These are phyloP conservation scores for Centaurea solstitialis DNA, from an alignment of 129 eudicot genomes.

Conservation along the genomic window DNA sequence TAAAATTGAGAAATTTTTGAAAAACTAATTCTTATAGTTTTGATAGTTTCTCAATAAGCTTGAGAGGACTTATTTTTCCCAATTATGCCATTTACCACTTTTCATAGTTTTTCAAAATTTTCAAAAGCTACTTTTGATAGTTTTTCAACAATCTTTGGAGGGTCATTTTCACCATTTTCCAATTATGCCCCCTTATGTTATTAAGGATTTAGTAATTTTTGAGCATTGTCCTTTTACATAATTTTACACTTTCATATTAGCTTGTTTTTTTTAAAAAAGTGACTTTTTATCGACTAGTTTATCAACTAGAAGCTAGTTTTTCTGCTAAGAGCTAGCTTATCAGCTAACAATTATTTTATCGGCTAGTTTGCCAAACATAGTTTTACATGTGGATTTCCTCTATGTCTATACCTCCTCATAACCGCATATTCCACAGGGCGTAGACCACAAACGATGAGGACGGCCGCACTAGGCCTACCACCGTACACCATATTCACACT, in stretches of 20 bases:
- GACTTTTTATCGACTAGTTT: neutral
- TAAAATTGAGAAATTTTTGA: neutral
- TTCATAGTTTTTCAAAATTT: no score
- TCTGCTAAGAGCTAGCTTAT: neutral
- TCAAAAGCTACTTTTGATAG: neutral
- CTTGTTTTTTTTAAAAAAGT: neutral
- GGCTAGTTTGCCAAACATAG: neutral
- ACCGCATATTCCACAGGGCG: conserved; percentile 37
- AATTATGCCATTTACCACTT: no score
- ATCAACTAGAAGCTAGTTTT: neutral
- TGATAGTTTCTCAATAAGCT: no score
- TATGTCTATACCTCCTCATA: neutral
- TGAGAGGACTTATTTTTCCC: no score
- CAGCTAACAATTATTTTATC: neutral
- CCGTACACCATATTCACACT: conserved; percentile 75
- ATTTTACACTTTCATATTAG: neutral
- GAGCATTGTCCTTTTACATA: neutral
- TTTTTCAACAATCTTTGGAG: neutral
- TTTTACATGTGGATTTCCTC: no score
- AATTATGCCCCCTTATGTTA: neutral
- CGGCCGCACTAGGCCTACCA: conserved; percentile 73
- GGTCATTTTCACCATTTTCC: neutral
- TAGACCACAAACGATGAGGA: conserved; percentile 67
- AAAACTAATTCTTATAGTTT: no score
- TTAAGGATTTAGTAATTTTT: neutral